Percentiles rank a stretch among this genome's conserved stretches.
Conservation (phyloP, 1,139 yeast genomes). For the Pichia sp. region DNA sequence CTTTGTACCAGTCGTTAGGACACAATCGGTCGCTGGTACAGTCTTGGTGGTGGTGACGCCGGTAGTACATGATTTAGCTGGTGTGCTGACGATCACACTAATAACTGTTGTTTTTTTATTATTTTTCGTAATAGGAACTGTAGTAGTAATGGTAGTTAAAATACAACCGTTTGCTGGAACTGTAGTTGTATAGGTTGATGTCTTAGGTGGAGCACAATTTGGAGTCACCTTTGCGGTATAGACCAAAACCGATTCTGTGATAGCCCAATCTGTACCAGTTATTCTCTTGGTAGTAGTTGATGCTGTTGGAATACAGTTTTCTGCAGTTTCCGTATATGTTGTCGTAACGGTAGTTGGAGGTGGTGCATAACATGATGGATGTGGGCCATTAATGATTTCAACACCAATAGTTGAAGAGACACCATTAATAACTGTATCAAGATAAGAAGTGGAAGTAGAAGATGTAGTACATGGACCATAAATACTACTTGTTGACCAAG, state of each 20-base stretch:
- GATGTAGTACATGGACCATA: not conserved
- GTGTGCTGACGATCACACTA: not conserved
- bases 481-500: slow-evolving; percentile 2
- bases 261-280: slow-evolving; percentile 1
- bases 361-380: not conserved
- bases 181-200: not conserved
- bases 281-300: not conserved
- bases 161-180: not conserved
- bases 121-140: not conserved
- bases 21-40: not conserved
- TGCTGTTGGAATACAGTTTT: not conserved
- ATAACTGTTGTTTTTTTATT: not conserved
- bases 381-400: not conserved
- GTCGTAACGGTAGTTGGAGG: not conserved
- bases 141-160: not conserved
- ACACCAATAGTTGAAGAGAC: not conserved
- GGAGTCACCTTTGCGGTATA: not conserved
- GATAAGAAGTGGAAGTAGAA: not conserved
- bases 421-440: not conserved
- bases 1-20: not conserved
- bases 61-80: not conserved
- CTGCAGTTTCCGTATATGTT: not conserved
- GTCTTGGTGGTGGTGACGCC: not conserved
- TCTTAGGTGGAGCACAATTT: not conserved
- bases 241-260: slow-evolving; percentile 1